A percentile compares a stretch with the other conserved stretches of the same genome.
phyloP scores from a whole-genome alignment of 2,329 filamentous ascomycete species.

The Raffaelea deltoideospora region DNA sequence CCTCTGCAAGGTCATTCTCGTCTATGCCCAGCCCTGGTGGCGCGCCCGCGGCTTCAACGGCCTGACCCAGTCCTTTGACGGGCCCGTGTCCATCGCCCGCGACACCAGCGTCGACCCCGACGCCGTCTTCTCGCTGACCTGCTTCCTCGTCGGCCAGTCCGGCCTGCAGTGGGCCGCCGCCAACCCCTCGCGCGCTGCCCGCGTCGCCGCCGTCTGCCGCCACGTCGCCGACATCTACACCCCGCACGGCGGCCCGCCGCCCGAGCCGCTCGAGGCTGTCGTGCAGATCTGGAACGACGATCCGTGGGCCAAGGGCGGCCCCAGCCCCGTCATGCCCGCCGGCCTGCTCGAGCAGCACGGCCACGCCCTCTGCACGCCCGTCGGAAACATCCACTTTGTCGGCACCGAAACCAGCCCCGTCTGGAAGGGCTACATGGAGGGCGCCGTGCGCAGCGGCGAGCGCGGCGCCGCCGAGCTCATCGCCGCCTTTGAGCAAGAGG shows the following conservation, averaged over 20 bases:
- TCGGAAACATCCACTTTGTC: constrained; percentile 26
- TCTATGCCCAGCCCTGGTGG: constrained; percentile 24
- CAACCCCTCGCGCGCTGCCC: no score
- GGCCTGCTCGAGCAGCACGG: constrained; percentile 1
- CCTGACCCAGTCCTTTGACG: not conserved
- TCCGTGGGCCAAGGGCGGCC: constrained; percentile 1
- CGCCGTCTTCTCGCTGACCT: not conserved
- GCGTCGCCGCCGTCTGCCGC: no score
- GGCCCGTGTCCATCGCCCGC: not conserved
- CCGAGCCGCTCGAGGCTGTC: not conserved
- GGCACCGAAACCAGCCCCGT: constrained; percentile 35
- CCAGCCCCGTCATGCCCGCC: constrained; percentile 1
- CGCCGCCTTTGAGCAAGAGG: no score
- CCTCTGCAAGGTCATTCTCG: constrained; percentile 34
- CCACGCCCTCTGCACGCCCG: constrained; percentile 15
- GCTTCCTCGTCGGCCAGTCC: not conserved
- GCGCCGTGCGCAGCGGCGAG: constrained; percentile 33
- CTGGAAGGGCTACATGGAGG: constrained; percentile 45
- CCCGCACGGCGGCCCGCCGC: no score
- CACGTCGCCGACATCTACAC: no score
- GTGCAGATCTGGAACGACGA: not conserved
- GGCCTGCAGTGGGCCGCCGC: not conserved
- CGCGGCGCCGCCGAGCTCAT: no score
- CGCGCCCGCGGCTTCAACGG: constrained; percentile 11
- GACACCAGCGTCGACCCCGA: not conserved